phyloP scores from a whole-genome alignment of 2,329 filamentous ascomycete species.

The Alternaria conjuncta region DNA sequence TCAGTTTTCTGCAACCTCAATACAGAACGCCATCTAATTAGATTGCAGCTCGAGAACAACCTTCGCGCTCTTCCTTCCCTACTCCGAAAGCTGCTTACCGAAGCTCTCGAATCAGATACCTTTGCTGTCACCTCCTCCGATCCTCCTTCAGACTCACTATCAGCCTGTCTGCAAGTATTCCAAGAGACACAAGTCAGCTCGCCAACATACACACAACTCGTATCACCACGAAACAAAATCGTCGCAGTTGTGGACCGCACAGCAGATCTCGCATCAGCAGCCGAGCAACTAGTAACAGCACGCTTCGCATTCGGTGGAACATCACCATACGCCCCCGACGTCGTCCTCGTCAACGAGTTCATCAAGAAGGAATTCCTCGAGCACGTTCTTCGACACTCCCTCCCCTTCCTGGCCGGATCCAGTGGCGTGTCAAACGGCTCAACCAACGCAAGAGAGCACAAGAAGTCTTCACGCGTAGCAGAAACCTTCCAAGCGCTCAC shows the following conservation, averaged over 20 bases:
- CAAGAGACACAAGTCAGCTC: slow-evolving; percentile 31
- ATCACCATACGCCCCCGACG: slow-evolving; percentile 67
- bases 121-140: slow-evolving; percentile 53
- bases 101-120: slow-evolving; percentile 56
- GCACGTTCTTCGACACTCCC: slow-evolving; percentile 53
- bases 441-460: slow-evolving; percentile 10
- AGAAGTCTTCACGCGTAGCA: slow-evolving; percentile 14
- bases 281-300: slow-evolving; percentile 60
- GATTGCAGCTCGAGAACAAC: slow-evolving; percentile 49
- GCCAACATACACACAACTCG: slow-evolving; percentile 39
- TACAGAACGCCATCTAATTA: not conserved
- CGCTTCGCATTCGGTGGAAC: slow-evolving; percentile 62
- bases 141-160: slow-evolving; percentile 35
- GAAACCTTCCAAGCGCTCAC: slow-evolving; percentile 15
- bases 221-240: slow-evolving; percentile 46
- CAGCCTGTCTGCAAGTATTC: slow-evolving; percentile 39
- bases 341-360: slow-evolving; percentile 70
- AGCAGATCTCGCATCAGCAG: slow-evolving; percentile 61
- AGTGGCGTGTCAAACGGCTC: slow-evolving; percentile 16
- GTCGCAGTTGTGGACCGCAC: slow-evolving; percentile 68
- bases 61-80: slow-evolving; percentile 45
- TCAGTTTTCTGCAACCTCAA: slow-evolving; percentile 26
- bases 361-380: slow-evolving; percentile 62
- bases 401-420: slow-evolving; percentile 33
- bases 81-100: slow-evolving; percentile 48